Conservation (phyloP, 768 basidiomycete genomes). For the Coprinellus micaceus region DNA sequence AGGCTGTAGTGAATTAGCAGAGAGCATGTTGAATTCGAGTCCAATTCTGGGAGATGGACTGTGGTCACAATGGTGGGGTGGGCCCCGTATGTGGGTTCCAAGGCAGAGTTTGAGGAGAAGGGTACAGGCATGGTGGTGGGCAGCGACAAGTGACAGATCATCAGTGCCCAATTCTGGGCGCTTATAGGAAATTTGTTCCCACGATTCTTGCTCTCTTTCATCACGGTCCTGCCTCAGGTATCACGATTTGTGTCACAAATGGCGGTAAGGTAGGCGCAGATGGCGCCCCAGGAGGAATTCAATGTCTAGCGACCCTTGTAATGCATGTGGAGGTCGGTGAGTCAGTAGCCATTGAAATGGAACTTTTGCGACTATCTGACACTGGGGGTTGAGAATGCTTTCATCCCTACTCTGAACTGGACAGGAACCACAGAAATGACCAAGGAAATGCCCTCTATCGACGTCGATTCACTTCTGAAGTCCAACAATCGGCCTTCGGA, state of each 20-base stretch:
- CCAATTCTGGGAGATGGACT: conserved; percentile 18
- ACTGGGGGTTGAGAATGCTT: too few species aligned
- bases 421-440: too few species aligned
- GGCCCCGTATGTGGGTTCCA: conserved; percentile 33
- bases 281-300: too few species aligned
- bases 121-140: background rate
- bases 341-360: too few species aligned
- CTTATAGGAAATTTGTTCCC: background rate
- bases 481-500: background rate
- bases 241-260: too few species aligned
- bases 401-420: too few species aligned
- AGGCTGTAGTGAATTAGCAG: conserved; percentile 37
- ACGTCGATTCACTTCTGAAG: background rate
- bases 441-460: background rate
- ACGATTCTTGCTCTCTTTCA: too few species aligned
- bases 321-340: too few species aligned
- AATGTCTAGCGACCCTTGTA: too few species aligned
- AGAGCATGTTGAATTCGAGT: conserved; percentile 26
- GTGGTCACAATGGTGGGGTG: conserved; percentile 34
- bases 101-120: conserved; percentile 21
- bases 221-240: too few species aligned
- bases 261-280: too few species aligned
- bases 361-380: too few species aligned
- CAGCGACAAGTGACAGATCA: background rate
- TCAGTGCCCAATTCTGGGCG: background rate